Evolutionary conservation across 352 stramenopile genomes (phyloP), one percentile per base, ranked within the genome.

Genomic region (Phytophthora fragariaefolia): DNA sequence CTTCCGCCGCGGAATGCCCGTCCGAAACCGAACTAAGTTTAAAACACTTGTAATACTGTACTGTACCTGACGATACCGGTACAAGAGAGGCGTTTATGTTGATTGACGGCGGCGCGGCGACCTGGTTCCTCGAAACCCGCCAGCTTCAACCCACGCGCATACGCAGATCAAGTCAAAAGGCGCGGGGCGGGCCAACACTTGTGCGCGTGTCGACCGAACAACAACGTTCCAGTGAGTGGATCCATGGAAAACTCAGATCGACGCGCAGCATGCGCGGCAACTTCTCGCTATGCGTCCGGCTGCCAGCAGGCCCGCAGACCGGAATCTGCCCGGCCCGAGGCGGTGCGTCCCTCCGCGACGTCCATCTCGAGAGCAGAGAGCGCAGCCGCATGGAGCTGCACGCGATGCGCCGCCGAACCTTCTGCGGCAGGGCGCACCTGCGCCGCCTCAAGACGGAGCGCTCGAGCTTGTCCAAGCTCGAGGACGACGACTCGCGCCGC

Each of bases 211-310:
- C 27, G 48, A 13, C 26, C 12, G 38, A 60, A 60, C 69, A 53
- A 55, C n/a, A n/a, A n/a, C n/a, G n/a, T n/a, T n/a, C n/a, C n/a
- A n/a, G n/a, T n/a, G n/a, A 49, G 45, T 58, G 34, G 53, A 65
- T 68, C 61, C 26, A 56, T 63, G 47, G 63, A 59, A 64, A 74
- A 71, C 55, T 74, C 67, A 74, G 67, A 36, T 70, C 46, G 66
- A 74, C 58, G 40, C 28, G n/a, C 24, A 22, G 40, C 65, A 74
- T 61, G 40, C 28, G n/a, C 24, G 22, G 40, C 55, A 66, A 55
- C 23, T 61, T 54, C 13, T 26, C 10, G 27, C 28, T 10, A 42
- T 42, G 34, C 6, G 34, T 62, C 50, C 9, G 13, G 20, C 20
- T 38, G n/a, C 43, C 47, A 15, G 18, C 30, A 27, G 23, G 46